Percentiles rank a stretch among this genome's conserved stretches.
These are phyloP conservation scores for Tetratostichococcus sp. DNA, from an alignment of 139 green algal genomes.

Conservation along the genomic window DNA sequence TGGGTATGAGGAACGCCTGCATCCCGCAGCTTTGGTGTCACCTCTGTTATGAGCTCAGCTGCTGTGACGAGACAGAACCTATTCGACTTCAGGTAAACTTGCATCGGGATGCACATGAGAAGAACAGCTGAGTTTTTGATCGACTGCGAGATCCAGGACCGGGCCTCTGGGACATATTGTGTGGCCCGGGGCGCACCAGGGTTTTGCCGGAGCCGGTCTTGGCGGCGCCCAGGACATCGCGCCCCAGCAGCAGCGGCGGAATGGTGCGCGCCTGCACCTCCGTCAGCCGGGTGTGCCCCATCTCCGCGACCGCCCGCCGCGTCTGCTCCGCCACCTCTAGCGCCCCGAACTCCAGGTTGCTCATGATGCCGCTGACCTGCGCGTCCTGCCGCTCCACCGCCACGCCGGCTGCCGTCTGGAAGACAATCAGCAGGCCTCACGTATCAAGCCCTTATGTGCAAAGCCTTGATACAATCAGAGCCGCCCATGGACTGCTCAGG, in stretches of 20 bases:
- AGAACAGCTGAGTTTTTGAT: too few relatives aligned
- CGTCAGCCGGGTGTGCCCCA: constrained; percentile 87
- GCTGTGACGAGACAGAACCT: too few relatives aligned
- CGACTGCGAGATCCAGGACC: too few relatives aligned
- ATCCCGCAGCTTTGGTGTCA: too few relatives aligned
- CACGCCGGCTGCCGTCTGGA: not conserved
- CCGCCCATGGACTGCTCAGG: too few relatives aligned
- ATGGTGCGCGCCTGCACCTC: constrained; percentile 95
- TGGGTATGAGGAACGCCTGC: constrained; percentile 90
- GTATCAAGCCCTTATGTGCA: too few relatives aligned
- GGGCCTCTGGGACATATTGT: too few relatives aligned
- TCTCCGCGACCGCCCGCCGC: constrained; percentile 52
- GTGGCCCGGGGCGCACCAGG: constrained; percentile 28
- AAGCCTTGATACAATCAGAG: too few relatives aligned
- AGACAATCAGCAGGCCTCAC: too few relatives aligned
- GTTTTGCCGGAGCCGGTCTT: constrained; percentile 98
- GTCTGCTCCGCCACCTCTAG: constrained; percentile 69
- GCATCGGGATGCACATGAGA: too few relatives aligned
- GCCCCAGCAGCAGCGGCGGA: constrained; percentile 81
- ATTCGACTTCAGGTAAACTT: too few relatives aligned
- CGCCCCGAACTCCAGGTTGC: constrained; percentile 52
- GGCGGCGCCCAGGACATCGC: constrained; percentile 92
- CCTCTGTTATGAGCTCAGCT: too few relatives aligned
- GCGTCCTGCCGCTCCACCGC: constrained; percentile 37
- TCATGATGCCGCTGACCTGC: constrained; percentile 73